Percentiles rank a stretch among this genome's conserved stretches.
Conservation (phyloP, 108 stramenopile genomes). For the Schizochytrium sp. region DNA sequence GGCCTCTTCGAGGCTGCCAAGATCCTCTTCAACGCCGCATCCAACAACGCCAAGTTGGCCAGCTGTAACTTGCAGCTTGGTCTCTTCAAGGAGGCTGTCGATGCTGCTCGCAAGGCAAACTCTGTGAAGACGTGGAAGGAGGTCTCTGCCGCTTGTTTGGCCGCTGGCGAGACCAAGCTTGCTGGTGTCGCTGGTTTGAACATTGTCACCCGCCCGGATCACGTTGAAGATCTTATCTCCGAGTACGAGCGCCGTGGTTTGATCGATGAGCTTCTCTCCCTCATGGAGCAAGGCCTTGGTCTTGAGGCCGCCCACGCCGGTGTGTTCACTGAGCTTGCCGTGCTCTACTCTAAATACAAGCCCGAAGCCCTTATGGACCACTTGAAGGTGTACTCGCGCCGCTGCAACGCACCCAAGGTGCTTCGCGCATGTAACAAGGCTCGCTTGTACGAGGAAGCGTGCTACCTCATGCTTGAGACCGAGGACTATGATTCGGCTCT, state of each 20-base stretch:
- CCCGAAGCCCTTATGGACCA: slow-evolving; percentile 99
- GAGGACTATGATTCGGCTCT: slow-evolving; percentile 95
- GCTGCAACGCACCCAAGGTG: slow-evolving; percentile 96
- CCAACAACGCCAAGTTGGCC: slow-evolving; percentile 99
- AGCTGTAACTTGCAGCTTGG: slow-evolving; percentile 96
- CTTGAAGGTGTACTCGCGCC: slow-evolving; percentile 97
- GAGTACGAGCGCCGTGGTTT: slow-evolving; percentile 97
- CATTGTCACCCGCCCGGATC: slow-evolving; percentile 99
- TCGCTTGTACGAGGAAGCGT: slow-evolving; percentile 93
- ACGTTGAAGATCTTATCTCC: slow-evolving; percentile 96
- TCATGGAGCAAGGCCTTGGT: slow-evolving; percentile 98
- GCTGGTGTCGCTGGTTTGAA: slow-evolving; percentile 95
- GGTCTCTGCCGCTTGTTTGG: slow-evolving; percentile 95
- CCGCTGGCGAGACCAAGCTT: slow-evolving; percentile 95
- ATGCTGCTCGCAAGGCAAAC: slow-evolving; percentile 98
- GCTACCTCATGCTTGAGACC: slow-evolving; percentile 96
- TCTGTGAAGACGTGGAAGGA: slow-evolving; percentile 97
- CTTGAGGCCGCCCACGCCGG: slow-evolving; percentile 98
- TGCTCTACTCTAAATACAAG: slow-evolving; percentile 98
- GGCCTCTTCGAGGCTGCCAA: slow-evolving; percentile 97
- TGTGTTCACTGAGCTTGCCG: slow-evolving; percentile 98
- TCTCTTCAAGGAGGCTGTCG: slow-evolving; percentile 98
- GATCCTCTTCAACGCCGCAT: slow-evolving; percentile 94
- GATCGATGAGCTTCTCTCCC: slow-evolving; percentile 92
- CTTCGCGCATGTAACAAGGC: slow-evolving; percentile 98